Conservation (phyloP, 2,329 filamentous ascomycete species). For the Nigrospora sphaerica region DNA sequence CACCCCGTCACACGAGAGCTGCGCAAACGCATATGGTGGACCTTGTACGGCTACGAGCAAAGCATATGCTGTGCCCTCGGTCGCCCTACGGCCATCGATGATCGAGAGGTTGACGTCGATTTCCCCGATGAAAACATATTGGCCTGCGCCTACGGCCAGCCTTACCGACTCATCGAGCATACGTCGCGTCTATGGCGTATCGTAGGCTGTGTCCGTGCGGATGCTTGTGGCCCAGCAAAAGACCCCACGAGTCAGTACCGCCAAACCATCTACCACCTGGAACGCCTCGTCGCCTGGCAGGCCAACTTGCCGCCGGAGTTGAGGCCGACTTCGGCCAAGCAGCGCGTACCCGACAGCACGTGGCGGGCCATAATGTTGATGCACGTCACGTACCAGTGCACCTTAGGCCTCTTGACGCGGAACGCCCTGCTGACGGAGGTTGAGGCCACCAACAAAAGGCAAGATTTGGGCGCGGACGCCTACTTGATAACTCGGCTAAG, state of each 20-base stretch:
- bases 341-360: slow-evolving; percentile 6
- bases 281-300: slow-evolving; percentile 10
- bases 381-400: slow-evolving; percentile 19
- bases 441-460: slow-evolving; percentile 4
- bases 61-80: slow-evolving; percentile 23
- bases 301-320: slow-evolving; percentile 11
- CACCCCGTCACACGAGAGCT: slow-evolving; percentile 18
- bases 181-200: slow-evolving; percentile 14
- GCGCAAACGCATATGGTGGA: slow-evolving; percentile 23
- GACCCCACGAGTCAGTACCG: slow-evolving; percentile 7
- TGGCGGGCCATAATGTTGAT: slow-evolving; percentile 15
- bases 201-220: slow-evolving; percentile 16
- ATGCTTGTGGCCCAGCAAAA: slow-evolving; percentile 14
- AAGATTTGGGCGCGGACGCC: slow-evolving; percentile 8
- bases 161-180: slow-evolving; percentile 11
- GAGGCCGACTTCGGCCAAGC: slow-evolving; percentile 2
- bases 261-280: slow-evolving; percentile 12
- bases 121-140: slow-evolving; percentile 14
- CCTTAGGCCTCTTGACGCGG: slow-evolving; percentile 16
- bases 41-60: slow-evolving; percentile 22
- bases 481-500: slow-evolving; percentile 7
- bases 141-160: slow-evolving; percentile 3
- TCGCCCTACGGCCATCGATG: too few relatives aligned
- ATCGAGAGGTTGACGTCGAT: slow-evolving; percentile 19
- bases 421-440: slow-evolving; percentile 17